Base-by-base conservation (phyloP, 1,284 basidiomycete genomes). In the Sporisorium iseilematis-ciliati region DNA sequence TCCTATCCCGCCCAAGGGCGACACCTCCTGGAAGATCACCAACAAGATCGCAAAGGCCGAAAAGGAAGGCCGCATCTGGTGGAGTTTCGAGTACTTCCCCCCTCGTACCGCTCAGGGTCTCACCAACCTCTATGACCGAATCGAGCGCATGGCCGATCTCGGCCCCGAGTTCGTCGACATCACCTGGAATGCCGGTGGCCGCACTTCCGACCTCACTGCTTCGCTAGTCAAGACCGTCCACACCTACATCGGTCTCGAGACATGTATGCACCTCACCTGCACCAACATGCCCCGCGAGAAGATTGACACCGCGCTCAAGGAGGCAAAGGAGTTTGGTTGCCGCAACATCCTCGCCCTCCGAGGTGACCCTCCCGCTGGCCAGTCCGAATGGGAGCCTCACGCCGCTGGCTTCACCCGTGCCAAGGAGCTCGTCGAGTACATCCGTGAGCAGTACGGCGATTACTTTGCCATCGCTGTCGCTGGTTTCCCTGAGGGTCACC, bases 141-240 rank as follows among this genome's bases (percentile, higher is more conserved):
- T 98, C 87, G 95, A 97, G 87, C 93, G 97, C 78, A 99, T 99
- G 96, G 90, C 94, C 65, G 90, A 91, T 25, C 88, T 97, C 49
- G 97, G 97, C 4, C 97, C 97, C 18, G 96, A 97, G 87, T 99
- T 98, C 84, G 93, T 98, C 81, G 95, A 99, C 86, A 97, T 99
- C 84, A 99, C 95, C 85, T 98, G 93, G 95, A 96, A 97, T 87
- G 95, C 95, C 52, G 95, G 95, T 60, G 95, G 95, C 63, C 90
- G 95, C 70, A 96, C 95, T 20, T 85, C 85, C 3, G 86, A 87
- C 55, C 80, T 86, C 26, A 87, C 87, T 18, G 82, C 86, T 31
- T 82, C 95, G 83, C 92, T 99, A 87, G 95, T 99, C 77, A 95
- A 96, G 87, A 95, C 94, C 48, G 82, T 85, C n/a, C 83, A 85